Evolutionary conservation across 148 eudicot genomes (phyloP).

Genomic region (Polygonum maritimum): DNA sequence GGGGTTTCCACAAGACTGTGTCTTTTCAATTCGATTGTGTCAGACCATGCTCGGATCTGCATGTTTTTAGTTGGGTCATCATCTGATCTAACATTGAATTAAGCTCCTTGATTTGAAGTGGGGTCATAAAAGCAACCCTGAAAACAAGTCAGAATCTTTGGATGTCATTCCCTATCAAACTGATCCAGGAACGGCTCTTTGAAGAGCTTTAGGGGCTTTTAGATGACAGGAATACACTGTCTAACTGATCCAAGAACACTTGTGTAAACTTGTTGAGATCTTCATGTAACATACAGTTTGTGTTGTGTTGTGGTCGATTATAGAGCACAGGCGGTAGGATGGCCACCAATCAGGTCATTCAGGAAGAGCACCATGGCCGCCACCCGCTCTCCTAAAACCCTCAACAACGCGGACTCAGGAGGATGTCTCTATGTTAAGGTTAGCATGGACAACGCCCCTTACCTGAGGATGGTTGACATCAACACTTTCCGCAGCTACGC

Average conservation of each 20-base stretch:
- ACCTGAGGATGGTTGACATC: slow-evolving; percentile 61
- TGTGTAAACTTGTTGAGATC: too few species aligned
- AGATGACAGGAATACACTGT: too few species aligned
- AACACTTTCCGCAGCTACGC: slow-evolving; percentile 30
- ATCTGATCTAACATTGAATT: neutral
- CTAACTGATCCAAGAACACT: too few species aligned
- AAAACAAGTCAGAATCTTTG: too few species aligned
- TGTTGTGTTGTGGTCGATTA: neutral
- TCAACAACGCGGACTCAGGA: slow-evolving; percentile 27
- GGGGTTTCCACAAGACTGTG: neutral
- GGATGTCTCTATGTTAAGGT: slow-evolving; percentile 51
- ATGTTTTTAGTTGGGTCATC: neutral
- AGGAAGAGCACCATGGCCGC: slow-evolving; percentile 49
- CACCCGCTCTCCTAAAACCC: slow-evolving; percentile 25
- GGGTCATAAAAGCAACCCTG: too few species aligned
- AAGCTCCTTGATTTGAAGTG: too few species aligned
- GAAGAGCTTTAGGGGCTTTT: too few species aligned
- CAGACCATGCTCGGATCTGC: neutral
- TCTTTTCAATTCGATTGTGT: neutral
- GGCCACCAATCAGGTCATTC: slow-evolving; percentile 69
- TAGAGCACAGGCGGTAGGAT: slow-evolving; percentile 63
- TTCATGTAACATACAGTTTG: neutral
- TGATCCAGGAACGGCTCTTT: too few species aligned
- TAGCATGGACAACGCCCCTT: slow-evolving; percentile 70
- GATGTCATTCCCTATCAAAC: too few species aligned